phyloP scores from a whole-genome alignment of 2,329 filamentous ascomycete species.

The Xylaria sp. region DNA sequence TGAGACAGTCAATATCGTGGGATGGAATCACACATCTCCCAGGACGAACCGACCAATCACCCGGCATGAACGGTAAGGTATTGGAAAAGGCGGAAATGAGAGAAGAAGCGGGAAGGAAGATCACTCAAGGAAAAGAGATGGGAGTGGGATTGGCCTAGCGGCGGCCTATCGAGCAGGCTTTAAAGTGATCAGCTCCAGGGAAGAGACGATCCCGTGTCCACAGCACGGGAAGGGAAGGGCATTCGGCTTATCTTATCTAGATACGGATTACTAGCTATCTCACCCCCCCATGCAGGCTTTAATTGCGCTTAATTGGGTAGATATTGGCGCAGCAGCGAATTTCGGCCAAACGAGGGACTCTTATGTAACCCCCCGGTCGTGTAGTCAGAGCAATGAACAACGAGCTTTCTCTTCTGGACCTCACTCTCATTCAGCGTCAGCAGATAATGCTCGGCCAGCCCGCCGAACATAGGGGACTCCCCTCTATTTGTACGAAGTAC shows the following conservation, averaged over 20 bases:
- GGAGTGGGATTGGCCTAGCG: neutral
- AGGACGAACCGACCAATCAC: neutral
- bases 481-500: neutral
- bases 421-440: neutral
- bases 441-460: neutral
- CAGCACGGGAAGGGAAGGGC: no score
- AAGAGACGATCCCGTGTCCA: neutral
- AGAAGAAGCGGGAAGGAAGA: neutral
- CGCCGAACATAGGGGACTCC: neutral
- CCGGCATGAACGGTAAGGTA: neutral
- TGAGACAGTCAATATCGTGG: neutral
- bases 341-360: neutral
- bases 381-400: neutral
- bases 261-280: no score
- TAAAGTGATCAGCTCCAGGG: neutral
- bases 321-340: neutral
- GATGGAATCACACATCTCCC: neutral
- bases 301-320: neutral
- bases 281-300: neutral
- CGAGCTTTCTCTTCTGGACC: neutral
- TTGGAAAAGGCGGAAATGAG: neutral
- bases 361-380: no score
- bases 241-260: neutral
- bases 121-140: neutral
- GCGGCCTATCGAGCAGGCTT: neutral